Conservation (phyloP, 2,329 filamentous ascomycete species). For the Cladosporium halotolerans region DNA sequence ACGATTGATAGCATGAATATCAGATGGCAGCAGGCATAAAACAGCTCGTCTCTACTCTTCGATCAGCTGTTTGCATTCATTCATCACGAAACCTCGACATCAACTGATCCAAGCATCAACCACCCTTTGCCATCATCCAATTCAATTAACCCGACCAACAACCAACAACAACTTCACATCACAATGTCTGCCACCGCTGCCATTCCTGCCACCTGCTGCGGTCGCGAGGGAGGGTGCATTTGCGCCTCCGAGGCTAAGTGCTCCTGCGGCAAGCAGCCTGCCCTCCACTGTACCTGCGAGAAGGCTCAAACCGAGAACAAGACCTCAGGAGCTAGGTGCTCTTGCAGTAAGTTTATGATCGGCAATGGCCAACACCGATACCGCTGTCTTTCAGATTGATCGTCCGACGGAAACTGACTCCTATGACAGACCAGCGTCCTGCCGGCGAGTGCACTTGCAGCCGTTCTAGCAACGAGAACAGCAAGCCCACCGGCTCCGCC, state of each 20-base stretch:
- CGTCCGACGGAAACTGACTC: not conserved
- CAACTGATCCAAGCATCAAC: not conserved
- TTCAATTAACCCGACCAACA: not conserved
- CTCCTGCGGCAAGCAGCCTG: constrained; percentile 84
- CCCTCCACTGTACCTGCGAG: constrained; percentile 79
- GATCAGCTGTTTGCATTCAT: not conserved
- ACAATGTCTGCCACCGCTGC: constrained; percentile 36
- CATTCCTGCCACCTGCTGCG: constrained; percentile 53
- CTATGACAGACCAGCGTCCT: constrained; percentile 55
- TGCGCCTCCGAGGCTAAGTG: constrained; percentile 54
- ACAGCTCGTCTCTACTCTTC: not conserved
- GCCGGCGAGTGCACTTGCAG: constrained; percentile 79
- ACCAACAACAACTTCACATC: constrained; percentile 1
- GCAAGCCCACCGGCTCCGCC: constrained; percentile 50
- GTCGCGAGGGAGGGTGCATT: constrained; percentile 43
- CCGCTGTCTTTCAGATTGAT: not conserved
- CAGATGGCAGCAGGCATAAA: constrained; percentile 9
- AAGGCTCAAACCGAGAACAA: constrained; percentile 71
- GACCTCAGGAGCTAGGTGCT: constrained; percentile 67
- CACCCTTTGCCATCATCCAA: not conserved
- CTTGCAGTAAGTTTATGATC: constrained; percentile 57
- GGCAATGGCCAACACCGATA: not conserved
- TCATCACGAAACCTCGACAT: not conserved
- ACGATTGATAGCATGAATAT: constrained; percentile 11
- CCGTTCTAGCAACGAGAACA: constrained; percentile 64